Percentiles rank a stretch among this genome's conserved stretches.
phyloP scores from a whole-genome alignment of 352 stramenopile genomes.

The Pythium monospermum region DNA sequence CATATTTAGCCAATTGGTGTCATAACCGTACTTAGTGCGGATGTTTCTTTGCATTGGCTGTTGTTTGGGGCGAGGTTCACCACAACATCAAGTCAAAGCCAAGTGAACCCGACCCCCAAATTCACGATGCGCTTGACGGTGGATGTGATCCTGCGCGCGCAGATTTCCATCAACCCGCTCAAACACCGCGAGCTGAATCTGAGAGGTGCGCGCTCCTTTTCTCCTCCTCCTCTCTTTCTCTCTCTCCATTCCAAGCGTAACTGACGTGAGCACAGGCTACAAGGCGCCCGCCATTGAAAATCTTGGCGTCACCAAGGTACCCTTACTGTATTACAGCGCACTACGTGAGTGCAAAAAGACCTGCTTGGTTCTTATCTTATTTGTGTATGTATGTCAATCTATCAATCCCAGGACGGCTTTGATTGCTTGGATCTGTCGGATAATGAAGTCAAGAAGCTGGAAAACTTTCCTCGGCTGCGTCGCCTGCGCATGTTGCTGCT shows the following conservation, averaged over 20 bases:
- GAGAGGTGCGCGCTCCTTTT: constrained; percentile 67
- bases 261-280: constrained; percentile 56
- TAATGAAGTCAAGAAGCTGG: constrained; percentile 94
- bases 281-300: constrained; percentile 93
- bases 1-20: too few species aligned
- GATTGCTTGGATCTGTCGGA: constrained; percentile 93
- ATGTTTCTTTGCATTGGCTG: constrained; percentile 10
- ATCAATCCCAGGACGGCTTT: constrained; percentile 93
- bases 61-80: too few species aligned
- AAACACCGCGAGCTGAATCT: constrained; percentile 91
- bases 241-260: background rate
- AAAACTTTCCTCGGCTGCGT: constrained; percentile 90
- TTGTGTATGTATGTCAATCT: too few species aligned
- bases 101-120: too few species aligned
- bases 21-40: constrained; percentile 17
- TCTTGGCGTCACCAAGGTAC: constrained; percentile 88
- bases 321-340: background rate
- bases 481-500: constrained; percentile 90
- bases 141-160: constrained; percentile 86
- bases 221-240: background rate
- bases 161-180: constrained; percentile 89
- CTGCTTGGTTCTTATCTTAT: background rate
- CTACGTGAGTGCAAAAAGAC: background rate
- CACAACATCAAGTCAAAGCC: too few species aligned
- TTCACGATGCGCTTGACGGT: constrained; percentile 85